Percentiles rank a stretch among this genome's conserved stretches.
Evolutionary conservation across 1,139 yeast genomes (phyloP).

Genomic region (Lizanozyma gosingica): DNA sequence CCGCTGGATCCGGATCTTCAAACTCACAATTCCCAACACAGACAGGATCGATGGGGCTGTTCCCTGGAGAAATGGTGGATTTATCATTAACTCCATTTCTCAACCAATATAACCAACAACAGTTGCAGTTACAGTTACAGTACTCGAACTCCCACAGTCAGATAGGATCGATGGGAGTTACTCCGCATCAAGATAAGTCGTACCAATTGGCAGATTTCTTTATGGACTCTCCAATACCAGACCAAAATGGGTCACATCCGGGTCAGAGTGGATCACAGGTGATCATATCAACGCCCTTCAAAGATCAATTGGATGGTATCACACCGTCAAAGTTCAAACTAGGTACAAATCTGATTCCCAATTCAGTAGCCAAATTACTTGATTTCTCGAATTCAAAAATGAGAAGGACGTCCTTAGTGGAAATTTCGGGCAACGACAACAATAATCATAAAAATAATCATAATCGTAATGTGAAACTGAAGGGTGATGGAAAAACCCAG

Average conservation of each 20-base stretch:
- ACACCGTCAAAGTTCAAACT: slow-evolving; percentile 36
- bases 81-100: not conserved
- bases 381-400: slow-evolving; percentile 5
- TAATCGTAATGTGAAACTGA: no score
- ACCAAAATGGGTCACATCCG: slow-evolving; percentile 4
- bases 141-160: not conserved
- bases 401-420: slow-evolving; percentile 7
- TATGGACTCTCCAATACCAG: slow-evolving; percentile 35
- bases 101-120: not conserved
- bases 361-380: not conserved
- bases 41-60: slow-evolving; percentile 1
- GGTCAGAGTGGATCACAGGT: not conserved
- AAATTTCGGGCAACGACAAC: slow-evolving; percentile 9
- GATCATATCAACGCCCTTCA: slow-evolving; percentile 16
- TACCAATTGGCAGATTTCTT: slow-evolving; percentile 36
- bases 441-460: no score
- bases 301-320: slow-evolving; percentile 27
- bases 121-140: not conserved
- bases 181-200: slow-evolving; percentile 39
- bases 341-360: slow-evolving; percentile 4
- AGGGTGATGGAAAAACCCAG: slow-evolving; percentile 7
- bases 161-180: slow-evolving; percentile 10
- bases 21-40: not conserved
- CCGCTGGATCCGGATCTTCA: not conserved
- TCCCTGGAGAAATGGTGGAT: not conserved